Evolutionary conservation across 2,329 filamentous ascomycete species (phyloP).

Genomic region (Geoglossum cookeanum): DNA sequence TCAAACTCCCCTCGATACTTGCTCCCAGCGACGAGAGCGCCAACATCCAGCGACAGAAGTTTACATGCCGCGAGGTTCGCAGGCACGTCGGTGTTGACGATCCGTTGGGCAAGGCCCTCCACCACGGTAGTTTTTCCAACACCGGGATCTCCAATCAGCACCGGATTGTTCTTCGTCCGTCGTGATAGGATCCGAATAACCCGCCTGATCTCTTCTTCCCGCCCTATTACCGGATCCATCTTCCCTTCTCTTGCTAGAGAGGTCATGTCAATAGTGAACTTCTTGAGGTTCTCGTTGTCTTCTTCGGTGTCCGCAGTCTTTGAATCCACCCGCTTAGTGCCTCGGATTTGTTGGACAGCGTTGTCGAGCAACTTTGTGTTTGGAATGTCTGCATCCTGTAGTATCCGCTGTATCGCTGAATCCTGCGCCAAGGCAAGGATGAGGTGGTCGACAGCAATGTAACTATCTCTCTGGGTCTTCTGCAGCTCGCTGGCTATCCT

Average conservation of each 20-base stretch:
- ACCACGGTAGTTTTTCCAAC: conserved; percentile 97
- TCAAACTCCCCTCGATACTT: conserved; percentile 98
- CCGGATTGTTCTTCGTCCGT: conserved; percentile 96
- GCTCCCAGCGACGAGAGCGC: conserved; percentile 85
- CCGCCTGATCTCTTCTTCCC: conserved; percentile 86
- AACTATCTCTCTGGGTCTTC: conserved; percentile 94
- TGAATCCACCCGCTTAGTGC: conserved; percentile 82
- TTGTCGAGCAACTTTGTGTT: conserved; percentile 80
- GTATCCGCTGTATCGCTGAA: conserved; percentile 45
- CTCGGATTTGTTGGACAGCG: conserved; percentile 79
- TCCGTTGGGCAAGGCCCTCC: conserved; percentile 84
- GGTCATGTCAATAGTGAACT: conserved; percentile 98
- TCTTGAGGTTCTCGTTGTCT: conserved; percentile 89
- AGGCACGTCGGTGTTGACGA: conserved; percentile 91
- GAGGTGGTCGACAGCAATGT: conserved; percentile 84
- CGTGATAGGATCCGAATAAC: conserved; percentile 83
- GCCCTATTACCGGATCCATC: conserved; percentile 89
- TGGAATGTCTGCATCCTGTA: conserved; percentile 78
- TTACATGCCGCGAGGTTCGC: conserved; percentile 89
- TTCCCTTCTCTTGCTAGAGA: conserved; percentile 91
- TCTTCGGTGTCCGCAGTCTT: conserved; percentile 87
- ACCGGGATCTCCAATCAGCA: conserved; percentile 93
- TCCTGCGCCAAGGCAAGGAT: conserved; percentile 77
- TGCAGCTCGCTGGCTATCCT: conserved; percentile 74
- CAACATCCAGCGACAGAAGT: conserved; percentile 85